phyloP scores from a whole-genome alignment of 768 basidiomycete genomes.

The Collybia mongolica region DNA sequence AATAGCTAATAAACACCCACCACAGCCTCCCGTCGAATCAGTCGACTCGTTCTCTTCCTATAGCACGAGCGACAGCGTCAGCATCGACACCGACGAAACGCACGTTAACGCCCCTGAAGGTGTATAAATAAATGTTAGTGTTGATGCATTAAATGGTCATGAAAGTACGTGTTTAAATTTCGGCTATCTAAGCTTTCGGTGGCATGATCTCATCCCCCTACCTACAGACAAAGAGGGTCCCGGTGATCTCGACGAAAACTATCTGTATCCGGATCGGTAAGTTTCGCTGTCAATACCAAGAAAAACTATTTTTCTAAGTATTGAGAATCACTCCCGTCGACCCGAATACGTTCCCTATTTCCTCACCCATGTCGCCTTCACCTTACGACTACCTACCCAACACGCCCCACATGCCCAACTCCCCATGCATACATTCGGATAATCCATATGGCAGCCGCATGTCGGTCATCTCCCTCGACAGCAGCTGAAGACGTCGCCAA shows the following conservation, averaged over 20 bases:
- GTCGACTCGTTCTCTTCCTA: slow-evolving; percentile 19
- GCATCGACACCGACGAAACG: slow-evolving; percentile 13
- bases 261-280: background rate
- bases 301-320: background rate
- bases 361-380: slow-evolving; percentile 10
- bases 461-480: slow-evolving; percentile 57
- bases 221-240: background rate
- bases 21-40: slow-evolving; percentile 26
- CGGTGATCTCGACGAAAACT: background rate
- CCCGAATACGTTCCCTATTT: slow-evolving; percentile 11
- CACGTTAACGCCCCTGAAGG: slow-evolving; percentile 21
- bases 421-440: slow-evolving; percentile 16
- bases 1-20: slow-evolving; percentile 19
- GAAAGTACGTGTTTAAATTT: slow-evolving; percentile 11
- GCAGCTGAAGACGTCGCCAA: slow-evolving; percentile 71
- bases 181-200: background rate
- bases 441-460: slow-evolving; percentile 34
- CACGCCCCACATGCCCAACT: slow-evolving; percentile 17
- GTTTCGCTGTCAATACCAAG: background rate
- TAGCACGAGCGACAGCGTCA: slow-evolving; percentile 11
- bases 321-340: background rate
- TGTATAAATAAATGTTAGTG: slow-evolving; percentile 16
- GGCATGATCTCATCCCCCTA: background rate
- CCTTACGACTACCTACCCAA: slow-evolving; percentile 18
- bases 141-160: slow-evolving; percentile 16